phyloP scores from a whole-genome alignment of 2,329 filamentous ascomycete species.

The Penicillium frequentans region DNA sequence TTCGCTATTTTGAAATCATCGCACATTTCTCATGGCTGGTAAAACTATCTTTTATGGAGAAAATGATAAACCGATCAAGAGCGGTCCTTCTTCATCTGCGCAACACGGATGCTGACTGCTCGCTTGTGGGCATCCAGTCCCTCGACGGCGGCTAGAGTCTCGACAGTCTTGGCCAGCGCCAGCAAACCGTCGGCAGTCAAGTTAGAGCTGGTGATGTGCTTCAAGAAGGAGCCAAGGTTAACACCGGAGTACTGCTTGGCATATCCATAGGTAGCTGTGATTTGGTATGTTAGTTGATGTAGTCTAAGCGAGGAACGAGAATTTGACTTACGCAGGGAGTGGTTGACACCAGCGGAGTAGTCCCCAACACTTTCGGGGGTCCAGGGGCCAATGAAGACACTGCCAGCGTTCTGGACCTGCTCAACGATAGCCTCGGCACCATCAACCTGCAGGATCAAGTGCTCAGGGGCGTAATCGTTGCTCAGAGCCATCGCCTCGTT shows the following conservation, averaged over 20 bases:
- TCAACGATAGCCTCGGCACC: constrained; percentile 73
- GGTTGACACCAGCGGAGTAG: constrained; percentile 97
- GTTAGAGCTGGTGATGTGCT: constrained; percentile 95
- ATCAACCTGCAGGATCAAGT: constrained; percentile 86
- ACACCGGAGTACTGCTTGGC: constrained; percentile 98
- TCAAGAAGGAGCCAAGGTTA: constrained; percentile 92
- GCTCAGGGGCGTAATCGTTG: constrained; percentile 95
- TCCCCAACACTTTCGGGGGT: constrained; percentile 97
- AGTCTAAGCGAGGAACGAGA: background rate
- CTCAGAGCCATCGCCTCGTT: constrained; percentile 77
- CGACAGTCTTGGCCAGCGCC: constrained; percentile 85
- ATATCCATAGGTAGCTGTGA: constrained; percentile 87
- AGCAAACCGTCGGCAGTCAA: constrained; percentile 80
- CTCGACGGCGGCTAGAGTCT: constrained; percentile 92
- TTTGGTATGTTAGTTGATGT: background rate
- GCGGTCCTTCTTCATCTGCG: constrained; percentile 37
- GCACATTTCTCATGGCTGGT: constrained; percentile 20
- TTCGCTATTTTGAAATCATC: constrained; percentile 21
- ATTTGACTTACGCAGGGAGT: constrained; percentile 79
- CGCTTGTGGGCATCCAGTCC: constrained; percentile 89
- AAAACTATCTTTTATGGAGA: background rate
- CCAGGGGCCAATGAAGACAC: constrained; percentile 94
- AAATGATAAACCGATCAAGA: constrained; percentile 11
- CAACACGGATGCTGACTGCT: constrained; percentile 66
- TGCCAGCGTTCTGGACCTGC: constrained; percentile 87